These are phyloP conservation scores for Fusarium continuum DNA, from an alignment of 2,329 filamentous ascomycete species.

Conservation along the genomic window DNA sequence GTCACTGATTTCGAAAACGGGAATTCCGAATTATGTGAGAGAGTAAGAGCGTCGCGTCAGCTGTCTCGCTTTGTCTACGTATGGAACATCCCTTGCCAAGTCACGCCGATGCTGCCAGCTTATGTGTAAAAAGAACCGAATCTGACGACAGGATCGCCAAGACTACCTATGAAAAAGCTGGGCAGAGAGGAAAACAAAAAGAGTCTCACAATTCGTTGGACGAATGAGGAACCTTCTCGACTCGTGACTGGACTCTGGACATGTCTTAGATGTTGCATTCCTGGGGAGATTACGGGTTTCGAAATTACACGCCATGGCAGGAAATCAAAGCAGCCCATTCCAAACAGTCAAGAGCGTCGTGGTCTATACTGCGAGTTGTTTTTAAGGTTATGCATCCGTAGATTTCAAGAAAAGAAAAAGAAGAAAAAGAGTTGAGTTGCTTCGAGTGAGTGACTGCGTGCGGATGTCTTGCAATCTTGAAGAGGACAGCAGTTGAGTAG, in stretches of 20 bases:
- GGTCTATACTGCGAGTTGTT: neutral
- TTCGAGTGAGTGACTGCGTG: neutral
- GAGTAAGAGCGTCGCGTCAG: neutral
- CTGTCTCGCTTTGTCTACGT: conserved; percentile 4
- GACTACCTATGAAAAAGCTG: neutral
- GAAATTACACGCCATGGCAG: neutral
- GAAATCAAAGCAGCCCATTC: conserved; percentile 12
- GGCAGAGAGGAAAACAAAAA: neutral
- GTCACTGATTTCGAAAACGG: neutral
- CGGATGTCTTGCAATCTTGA: neutral
- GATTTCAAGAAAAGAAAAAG: neutral
- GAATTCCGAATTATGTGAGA: neutral
- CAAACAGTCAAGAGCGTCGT: neutral
- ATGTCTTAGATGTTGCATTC: conserved; percentile 29
- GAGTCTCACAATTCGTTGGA: neutral
- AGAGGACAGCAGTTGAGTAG: neutral
- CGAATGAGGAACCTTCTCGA: neutral
- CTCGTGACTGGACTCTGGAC: neutral
- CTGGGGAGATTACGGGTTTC: conserved; percentile 24
- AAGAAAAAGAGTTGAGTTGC: neutral
- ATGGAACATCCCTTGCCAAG: conserved; percentile 15
- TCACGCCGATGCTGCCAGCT: neutral
- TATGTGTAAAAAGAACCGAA: neutral
- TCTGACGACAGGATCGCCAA: neutral
- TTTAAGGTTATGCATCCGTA: conserved; percentile 13